These are phyloP conservation scores for Pythium sukuiense DNA, from an alignment of 352 stramenopile species.

Conservation along the genomic window DNA sequence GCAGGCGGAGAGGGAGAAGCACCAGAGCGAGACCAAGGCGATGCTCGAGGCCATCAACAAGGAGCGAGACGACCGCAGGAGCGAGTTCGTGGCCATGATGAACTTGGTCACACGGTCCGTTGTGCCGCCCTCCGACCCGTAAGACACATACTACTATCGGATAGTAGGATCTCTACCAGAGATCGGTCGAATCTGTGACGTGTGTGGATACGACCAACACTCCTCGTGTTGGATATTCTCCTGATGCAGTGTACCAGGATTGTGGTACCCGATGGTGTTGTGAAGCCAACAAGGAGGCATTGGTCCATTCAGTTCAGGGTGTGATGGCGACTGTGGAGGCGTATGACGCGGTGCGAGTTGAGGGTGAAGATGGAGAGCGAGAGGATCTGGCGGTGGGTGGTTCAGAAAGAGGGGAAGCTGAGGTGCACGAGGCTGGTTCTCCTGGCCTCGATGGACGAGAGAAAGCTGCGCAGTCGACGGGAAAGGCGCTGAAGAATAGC, in stretches of 20 bases:
- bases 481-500: not conserved
- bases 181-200: not conserved
- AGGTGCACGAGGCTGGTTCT: not conserved
- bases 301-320: not conserved
- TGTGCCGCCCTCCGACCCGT: too few relatives aligned
- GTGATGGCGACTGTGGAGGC: not conserved
- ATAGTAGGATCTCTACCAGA: too few relatives aligned
- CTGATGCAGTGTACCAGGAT: not conserved
- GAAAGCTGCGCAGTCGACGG: not conserved
- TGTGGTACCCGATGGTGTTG: not conserved
- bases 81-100: constrained; percentile 22
- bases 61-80: constrained; percentile 9
- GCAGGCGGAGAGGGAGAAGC: not conserved
- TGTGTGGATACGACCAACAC: not conserved
- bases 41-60: constrained; percentile 12
- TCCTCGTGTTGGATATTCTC: not conserved
- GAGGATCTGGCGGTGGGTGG: not conserved
- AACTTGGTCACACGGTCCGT: constrained; percentile 18
- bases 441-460: not conserved
- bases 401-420: not conserved
- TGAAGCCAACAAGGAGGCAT: too few relatives aligned
- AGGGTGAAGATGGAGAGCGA: not conserved
- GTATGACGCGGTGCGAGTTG: not conserved
- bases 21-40: constrained; percentile 6
- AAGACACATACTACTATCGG: too few relatives aligned